Base-by-base conservation (phyloP, 495 filamentous ascomycete species). In the Talaromyces nanjingensis region DNA sequence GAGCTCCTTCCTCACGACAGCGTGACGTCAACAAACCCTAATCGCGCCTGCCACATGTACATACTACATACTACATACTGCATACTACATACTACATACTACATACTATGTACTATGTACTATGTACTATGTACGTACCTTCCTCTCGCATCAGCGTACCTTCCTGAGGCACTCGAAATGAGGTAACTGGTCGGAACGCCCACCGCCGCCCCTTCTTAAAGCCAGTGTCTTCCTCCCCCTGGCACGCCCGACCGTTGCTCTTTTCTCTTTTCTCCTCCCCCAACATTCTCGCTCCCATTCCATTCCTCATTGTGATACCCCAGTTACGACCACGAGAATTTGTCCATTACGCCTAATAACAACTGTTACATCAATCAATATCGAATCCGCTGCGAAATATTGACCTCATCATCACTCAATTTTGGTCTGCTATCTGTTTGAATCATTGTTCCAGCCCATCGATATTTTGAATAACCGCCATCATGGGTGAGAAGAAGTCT, bases 401-500 rank as follows among this genome's bases (percentile, higher is more conserved):
- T 22, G 45, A 49, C 4, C 6, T 49, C 45, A 22, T 59, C 20
- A 59, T 42, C 31, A 12, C 33, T n/a, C 29, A 20, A 31, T 34
- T 59, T 8, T 34, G 9, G 29, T 37, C 33, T 37, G 33, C 47
- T 27, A 11, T 52, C 18, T 22, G 49, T 54, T 45, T 20, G 45
- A 49, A 49, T 22, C n/a, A 7, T 25, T 25, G 8, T 12, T 49
- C 49, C 14, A 14, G 8, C 18, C 33, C 18, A 34, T 18, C 16
- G 20, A 45, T 20, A 49, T 29, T 8, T 34, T 59, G 27, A n/a
- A 45, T 27, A 45, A 18, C 16, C 24, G 37, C 65, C 74, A 75
- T 69, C 70, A 83, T 82, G 79, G 68, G 75, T 57, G 62, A 70
- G 34, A 73, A 68, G 29, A 33, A 54, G 53, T 27, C 56, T 59